Percentiles rank a stretch among this genome's conserved stretches.
phyloP scores from a whole-genome alignment of 2,329 filamentous ascomycete genomes.

The Arthrobotrys conoides region DNA sequence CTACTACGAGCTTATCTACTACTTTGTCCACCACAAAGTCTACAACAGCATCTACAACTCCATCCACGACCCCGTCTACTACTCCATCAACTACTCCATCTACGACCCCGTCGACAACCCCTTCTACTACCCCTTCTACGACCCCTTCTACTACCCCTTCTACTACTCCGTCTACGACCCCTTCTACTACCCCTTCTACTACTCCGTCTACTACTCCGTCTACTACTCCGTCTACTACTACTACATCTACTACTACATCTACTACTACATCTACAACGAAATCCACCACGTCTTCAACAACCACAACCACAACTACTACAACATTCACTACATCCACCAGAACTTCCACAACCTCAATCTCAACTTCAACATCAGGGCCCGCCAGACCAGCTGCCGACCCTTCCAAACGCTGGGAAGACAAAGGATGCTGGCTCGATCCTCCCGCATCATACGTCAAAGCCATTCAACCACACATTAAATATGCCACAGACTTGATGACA shows the following conservation, averaged over 20 bases:
- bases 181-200: constrained; percentile 21
- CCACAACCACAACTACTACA: constrained; percentile 25
- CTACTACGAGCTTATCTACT: constrained; percentile 52
- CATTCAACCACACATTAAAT: constrained; percentile 25
- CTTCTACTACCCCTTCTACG: constrained; percentile 15
- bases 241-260: constrained; percentile 40
- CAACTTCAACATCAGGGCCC: neutral
- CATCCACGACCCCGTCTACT: constrained; percentile 49
- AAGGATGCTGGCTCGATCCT: constrained; percentile 41
- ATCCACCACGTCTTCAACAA: constrained; percentile 4
- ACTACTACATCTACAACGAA: constrained; percentile 16
- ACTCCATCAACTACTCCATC: constrained; percentile 6
- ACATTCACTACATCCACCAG: constrained; percentile 10
- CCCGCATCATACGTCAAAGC: constrained; percentile 20
- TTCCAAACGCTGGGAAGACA: constrained; percentile 17
- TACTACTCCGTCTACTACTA: constrained; percentile 26
- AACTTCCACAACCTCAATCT: neutral
- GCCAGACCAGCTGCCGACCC: neutral
- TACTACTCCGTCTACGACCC: constrained; percentile 30
- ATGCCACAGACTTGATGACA: constrained; percentile 41
- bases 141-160: constrained; percentile 43
- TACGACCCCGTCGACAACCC: constrained; percentile 17
- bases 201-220: constrained; percentile 5
- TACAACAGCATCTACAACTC: constrained; percentile 2
- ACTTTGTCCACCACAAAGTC: constrained; percentile 55